These are phyloP conservation scores for Discostella stelligera DNA, from an alignment of 352 stramenopile genomes.

Conservation along the genomic window DNA sequence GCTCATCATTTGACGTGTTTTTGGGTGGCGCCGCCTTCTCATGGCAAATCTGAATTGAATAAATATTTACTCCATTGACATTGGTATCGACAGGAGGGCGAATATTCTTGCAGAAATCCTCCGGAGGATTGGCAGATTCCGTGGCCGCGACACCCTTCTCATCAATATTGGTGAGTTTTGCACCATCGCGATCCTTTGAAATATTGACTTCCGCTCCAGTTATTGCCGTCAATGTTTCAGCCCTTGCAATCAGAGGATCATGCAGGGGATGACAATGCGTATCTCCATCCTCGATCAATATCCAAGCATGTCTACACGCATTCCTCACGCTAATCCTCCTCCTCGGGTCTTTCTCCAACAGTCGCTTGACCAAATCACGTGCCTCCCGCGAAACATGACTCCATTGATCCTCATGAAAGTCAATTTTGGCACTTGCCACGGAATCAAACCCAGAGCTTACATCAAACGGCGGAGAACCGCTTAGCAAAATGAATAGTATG, in stretches of 20 bases:
- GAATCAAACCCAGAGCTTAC: constrained; percentile 50
- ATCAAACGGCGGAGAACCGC: constrained; percentile 95
- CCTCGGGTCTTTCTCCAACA: constrained; percentile 67
- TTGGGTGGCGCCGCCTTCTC: not conserved
- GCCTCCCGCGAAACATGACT: constrained; percentile 46
- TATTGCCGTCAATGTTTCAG: constrained; percentile 4
- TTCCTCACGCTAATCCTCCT: constrained; percentile 64
- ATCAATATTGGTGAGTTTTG: not conserved
- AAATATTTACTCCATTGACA: not conserved
- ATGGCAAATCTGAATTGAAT: not conserved
- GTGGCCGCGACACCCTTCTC: constrained; percentile 4
- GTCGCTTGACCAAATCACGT: constrained; percentile 57
- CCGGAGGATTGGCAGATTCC: not conserved
- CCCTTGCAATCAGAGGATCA: constrained; percentile 60
- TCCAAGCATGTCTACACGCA: constrained; percentile 75
- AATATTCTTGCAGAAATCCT: not conserved
- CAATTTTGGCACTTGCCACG: constrained; percentile 39
- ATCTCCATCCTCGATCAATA: constrained; percentile 79
- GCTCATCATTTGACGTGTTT: constrained; percentile 2
- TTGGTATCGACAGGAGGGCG: constrained; percentile 7
- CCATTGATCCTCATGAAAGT: constrained; percentile 58
- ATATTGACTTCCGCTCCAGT: not conserved
- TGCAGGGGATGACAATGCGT: constrained; percentile 76
- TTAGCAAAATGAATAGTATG: constrained; percentile 97
- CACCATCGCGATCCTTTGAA: not conserved